phyloP scores from a whole-genome alignment of 2,329 filamentous ascomycete species.

The Aspergillus japonicus region DNA sequence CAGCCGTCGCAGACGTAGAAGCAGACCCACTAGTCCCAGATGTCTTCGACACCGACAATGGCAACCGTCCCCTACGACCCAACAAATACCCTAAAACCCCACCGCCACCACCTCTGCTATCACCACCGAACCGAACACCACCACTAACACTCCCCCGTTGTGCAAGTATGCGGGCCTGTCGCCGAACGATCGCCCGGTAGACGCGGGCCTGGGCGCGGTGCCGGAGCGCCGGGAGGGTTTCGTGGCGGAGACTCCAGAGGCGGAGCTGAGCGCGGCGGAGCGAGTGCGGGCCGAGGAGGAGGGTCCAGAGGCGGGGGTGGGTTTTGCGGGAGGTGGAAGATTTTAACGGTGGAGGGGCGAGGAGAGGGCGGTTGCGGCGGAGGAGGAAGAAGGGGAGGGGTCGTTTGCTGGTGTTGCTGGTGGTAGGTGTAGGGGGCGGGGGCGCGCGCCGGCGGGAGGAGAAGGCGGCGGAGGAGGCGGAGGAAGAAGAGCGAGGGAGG shows the following conservation, averaged over 20 bases:
- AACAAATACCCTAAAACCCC: conserved; percentile 29
- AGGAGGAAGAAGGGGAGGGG: conserved; percentile 14
- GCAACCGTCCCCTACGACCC: conserved; percentile 17
- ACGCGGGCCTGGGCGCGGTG: conserved; percentile 72
- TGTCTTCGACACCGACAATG: too few relatives aligned
- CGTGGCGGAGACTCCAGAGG: conserved; percentile 69
- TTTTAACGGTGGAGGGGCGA: conserved; percentile 8
- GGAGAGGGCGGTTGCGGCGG: conserved; percentile 15
- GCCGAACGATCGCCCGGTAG: conserved; percentile 69
- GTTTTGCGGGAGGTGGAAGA: conserved; percentile 8
- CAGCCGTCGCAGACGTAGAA: too few relatives aligned
- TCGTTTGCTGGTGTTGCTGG: background rate
- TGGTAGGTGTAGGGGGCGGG: conserved; percentile 4
- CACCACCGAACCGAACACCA: conserved; percentile 25
- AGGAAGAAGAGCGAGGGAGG: conserved; percentile 8
- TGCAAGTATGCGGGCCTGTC: conserved; percentile 55
- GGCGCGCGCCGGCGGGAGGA: conserved; percentile 18
- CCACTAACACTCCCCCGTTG: conserved; percentile 23
- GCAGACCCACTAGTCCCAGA: too few relatives aligned
- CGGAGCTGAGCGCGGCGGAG: conserved; percentile 64
- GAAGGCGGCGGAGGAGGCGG: too few relatives aligned
- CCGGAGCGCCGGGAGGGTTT: conserved; percentile 70
- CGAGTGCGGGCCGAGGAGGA: conserved; percentile 65
- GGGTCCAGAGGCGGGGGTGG: conserved; percentile 50
- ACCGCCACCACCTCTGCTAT: conserved; percentile 19